phyloP scores from a whole-genome alignment of 305 asterid species.

The Ilex paraguariensis region DNA sequence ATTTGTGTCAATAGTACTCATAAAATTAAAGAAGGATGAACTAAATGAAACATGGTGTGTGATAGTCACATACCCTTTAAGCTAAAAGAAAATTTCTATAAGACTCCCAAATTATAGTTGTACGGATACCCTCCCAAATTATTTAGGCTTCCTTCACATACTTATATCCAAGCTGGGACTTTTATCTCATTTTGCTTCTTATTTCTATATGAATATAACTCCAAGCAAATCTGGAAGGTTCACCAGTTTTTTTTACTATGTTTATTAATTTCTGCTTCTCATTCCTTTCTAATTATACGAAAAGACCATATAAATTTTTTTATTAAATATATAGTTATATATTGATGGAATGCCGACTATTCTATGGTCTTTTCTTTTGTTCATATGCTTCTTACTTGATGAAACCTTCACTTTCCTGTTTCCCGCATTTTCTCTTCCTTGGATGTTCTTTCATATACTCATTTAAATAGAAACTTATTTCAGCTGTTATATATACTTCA shows the following conservation, averaged over 20 bases:
- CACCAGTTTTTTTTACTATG: too few species aligned
- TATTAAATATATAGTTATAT: constrained; percentile 30
- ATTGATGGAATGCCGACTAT: constrained; percentile 49
- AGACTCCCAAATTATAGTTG: constrained; percentile 28
- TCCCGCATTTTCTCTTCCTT: neutral
- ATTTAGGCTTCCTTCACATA: constrained; percentile 52
- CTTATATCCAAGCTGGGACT: constrained; percentile 42
- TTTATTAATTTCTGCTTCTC: neutral
- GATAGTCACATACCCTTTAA: too few species aligned
- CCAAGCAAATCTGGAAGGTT: neutral
- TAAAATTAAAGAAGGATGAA: too few species aligned
- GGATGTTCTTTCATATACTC: neutral
- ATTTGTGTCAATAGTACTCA: too few species aligned
- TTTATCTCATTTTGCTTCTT: neutral
- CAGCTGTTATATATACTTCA: constrained; percentile 68
- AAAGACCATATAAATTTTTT: neutral
- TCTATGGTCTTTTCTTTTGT: constrained; percentile 38
- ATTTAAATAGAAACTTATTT: constrained; percentile 8
- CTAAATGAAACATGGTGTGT: too few species aligned
- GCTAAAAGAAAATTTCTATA: too few species aligned
- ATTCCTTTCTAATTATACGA: neutral
- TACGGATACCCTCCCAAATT: constrained; percentile 38
- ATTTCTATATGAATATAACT: neutral
- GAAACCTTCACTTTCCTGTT: neutral
- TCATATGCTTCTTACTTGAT: neutral